Conservation (phyloP, 495 filamentous ascomycete genomes). For the Xylaria longipes region DNA sequence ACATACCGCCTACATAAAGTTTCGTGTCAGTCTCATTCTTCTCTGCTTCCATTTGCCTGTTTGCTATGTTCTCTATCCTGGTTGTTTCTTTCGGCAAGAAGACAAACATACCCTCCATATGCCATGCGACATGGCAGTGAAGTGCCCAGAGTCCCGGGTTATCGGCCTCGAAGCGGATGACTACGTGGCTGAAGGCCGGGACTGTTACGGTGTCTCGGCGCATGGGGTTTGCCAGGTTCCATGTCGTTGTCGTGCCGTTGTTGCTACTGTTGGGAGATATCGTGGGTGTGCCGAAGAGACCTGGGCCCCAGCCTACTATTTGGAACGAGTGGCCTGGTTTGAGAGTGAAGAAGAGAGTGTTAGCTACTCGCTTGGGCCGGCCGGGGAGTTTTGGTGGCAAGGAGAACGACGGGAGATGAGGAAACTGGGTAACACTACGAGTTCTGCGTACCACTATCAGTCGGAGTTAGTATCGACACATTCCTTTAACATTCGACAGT, state of each 20-base stretch:
- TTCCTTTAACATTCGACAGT: neutral
- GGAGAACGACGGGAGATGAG: neutral
- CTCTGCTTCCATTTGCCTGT: neutral
- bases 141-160: constrained; percentile 45
- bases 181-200: constrained; percentile 38
- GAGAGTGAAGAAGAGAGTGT: neutral
- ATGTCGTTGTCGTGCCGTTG: constrained; percentile 24
- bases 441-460: constrained; percentile 14
- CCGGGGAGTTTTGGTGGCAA: neutral
- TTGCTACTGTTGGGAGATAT: constrained; percentile 12
- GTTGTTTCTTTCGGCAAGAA: neutral
- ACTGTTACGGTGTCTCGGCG: constrained; percentile 42
- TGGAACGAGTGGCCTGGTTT: constrained; percentile 43
- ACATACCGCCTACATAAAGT: constrained; percentile 37
- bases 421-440: too few relatives aligned
- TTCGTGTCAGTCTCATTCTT: neutral
- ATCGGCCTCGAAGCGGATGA: constrained; percentile 39
- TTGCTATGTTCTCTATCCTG: neutral
- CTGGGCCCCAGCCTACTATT: constrained; percentile 43
- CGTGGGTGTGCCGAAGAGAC: constrained; percentile 29
- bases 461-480: constrained; percentile 21
- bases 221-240: constrained; percentile 42
- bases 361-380: neutral
- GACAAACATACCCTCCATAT: constrained; percentile 35
- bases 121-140: constrained; percentile 47